A percentile compares a stretch with the other conserved stretches of the same genome.
phyloP scores from a whole-genome alignment of 2,329 filamentous ascomycete genomes.

The Hypomyces rosellus region DNA sequence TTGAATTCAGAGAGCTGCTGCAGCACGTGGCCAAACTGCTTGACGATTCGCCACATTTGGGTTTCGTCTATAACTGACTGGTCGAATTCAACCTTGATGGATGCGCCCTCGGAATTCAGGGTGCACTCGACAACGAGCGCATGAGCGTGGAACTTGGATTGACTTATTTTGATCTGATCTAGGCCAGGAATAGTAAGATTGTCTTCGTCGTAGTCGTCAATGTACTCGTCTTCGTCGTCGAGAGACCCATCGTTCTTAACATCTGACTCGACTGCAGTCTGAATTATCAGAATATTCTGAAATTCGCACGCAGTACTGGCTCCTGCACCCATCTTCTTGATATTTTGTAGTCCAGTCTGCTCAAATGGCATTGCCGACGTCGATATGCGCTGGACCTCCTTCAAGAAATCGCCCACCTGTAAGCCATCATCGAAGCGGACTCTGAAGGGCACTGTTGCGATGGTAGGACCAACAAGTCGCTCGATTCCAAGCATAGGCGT shows the following conservation, averaged over 20 bases:
- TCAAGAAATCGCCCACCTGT: not conserved
- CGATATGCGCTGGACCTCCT: not conserved
- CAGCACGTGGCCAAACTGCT: no score
- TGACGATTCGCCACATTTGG: no score
- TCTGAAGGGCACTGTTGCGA: not conserved
- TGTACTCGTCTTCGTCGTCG: no score
- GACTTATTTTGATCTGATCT: not conserved
- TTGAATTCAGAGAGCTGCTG: no score
- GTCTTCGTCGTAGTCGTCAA: no score
- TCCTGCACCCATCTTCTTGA: not conserved
- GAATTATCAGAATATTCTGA: not conserved
- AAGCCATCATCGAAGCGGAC: not conserved
- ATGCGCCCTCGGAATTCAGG: no score
- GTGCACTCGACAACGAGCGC: no score
- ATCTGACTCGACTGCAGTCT: not conserved
- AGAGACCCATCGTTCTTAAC: not conserved
- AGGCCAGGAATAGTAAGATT: not conserved
- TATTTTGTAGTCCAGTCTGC: not conserved
- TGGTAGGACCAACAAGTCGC: not conserved
- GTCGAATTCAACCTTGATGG: no score
- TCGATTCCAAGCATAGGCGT: not conserved
- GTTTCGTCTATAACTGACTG: no score
- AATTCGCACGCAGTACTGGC: not conserved
- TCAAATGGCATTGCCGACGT: not conserved
- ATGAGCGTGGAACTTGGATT: no score